Evolutionary conservation across 139 green algal genomes (phyloP).

Genomic region (Desmodesmus armatus): DNA sequence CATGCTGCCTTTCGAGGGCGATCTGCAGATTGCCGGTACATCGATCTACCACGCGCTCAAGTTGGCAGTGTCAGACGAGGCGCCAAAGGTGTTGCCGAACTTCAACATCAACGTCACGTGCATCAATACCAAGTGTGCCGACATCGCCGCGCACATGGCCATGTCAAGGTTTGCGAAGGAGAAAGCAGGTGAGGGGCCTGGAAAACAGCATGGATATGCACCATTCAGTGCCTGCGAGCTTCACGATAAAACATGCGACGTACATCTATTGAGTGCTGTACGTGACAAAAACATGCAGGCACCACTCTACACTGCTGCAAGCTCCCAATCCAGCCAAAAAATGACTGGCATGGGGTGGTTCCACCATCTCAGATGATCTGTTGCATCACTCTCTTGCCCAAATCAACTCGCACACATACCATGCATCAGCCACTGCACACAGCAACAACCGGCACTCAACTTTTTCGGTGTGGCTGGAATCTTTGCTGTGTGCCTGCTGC

Average conservation of each 20-base stretch:
- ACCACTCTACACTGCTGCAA: no score
- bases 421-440: no score
- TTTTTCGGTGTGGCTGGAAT: no score
- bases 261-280: no score
- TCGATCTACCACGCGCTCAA: background rate
- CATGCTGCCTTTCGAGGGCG: slow-evolving; percentile 21
- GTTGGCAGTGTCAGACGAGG: slow-evolving; percentile 17
- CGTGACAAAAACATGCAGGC: no score
- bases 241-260: no score
- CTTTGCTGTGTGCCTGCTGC: background rate
- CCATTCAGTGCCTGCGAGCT: no score
- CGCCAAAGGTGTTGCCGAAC: background rate
- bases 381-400: no score
- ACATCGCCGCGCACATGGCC: slow-evolving; percentile 16
- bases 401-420: no score
- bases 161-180: slow-evolving; percentile 4
- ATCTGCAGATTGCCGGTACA: background rate
- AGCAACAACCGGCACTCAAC: background rate
- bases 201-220: background rate
- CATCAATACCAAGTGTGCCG: slow-evolving; percentile 22
- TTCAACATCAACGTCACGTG: slow-evolving; percentile 29
- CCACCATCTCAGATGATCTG: no score
- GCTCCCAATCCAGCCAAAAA: no score
- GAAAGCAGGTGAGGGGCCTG: background rate
- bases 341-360: no score